Evolutionary conservation across 768 basidiomycete genomes (phyloP).

Genomic region (Scleroderma bovista): DNA sequence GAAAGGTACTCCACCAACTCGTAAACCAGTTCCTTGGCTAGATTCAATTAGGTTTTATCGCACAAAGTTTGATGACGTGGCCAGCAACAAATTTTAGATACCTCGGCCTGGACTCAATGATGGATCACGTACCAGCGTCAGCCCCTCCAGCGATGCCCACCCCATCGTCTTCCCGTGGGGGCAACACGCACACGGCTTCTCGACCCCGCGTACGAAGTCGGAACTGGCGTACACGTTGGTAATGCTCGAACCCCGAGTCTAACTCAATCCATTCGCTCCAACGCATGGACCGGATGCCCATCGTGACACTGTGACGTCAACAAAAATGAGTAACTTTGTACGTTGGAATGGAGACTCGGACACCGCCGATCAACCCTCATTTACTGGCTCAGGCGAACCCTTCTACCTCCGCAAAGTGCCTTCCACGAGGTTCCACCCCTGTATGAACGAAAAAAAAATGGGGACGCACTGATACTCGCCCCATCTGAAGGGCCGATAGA

Average conservation of each 20-base stretch:
- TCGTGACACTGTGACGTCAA: conserved; percentile 51
- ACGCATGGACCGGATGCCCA: conserved; percentile 65
- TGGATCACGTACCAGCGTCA: conserved; percentile 20
- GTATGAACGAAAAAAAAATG: conserved; percentile 13
- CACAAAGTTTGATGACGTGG: neutral
- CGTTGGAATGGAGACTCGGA: neutral
- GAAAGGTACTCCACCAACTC: conserved; percentile 65
- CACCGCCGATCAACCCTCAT: too few relatives aligned
- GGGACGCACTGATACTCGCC: conserved; percentile 62
- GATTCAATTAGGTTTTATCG: conserved; percentile 1
- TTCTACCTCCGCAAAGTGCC: neutral
- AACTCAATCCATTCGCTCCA: conserved; percentile 65
- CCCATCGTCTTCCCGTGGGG: conserved; percentile 35
- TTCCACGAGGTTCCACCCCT: neutral
- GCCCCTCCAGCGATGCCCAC: conserved; percentile 25
- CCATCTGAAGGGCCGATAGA: conserved; percentile 66
- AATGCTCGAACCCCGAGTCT: conserved; percentile 49
- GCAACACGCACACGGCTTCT: conserved; percentile 43
- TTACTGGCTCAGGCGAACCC: too few relatives aligned
- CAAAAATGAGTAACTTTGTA: neutral
- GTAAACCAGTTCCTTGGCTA: conserved; percentile 63
- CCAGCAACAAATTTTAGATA: neutral
- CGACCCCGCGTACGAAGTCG: conserved; percentile 49
- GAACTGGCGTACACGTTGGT: conserved; percentile 52
- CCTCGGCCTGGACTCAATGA: neutral